Evolutionary conservation across 345 rosid genomes (phyloP).

Genomic region (Eucalyptus sp.): DNA sequence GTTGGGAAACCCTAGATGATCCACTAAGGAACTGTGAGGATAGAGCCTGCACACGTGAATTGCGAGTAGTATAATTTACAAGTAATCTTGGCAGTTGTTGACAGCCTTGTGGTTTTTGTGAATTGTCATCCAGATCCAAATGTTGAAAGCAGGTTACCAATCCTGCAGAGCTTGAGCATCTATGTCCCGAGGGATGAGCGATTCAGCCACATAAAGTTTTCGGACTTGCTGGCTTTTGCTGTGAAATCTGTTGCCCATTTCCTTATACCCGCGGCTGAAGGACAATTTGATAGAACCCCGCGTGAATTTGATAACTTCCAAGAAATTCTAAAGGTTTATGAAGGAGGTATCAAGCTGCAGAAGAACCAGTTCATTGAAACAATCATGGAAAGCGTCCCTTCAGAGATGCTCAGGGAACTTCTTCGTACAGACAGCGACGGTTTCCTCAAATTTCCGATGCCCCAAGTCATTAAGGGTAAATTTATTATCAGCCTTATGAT

Average conservation of each 20-base stretch:
- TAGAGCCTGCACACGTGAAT: neutral
- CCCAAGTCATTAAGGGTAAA: slow-evolving; percentile 65
- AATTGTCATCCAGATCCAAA: slow-evolving; percentile 25
- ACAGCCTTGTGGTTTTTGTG: neutral
- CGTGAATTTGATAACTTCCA: slow-evolving; percentile 45
- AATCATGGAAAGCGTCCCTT: slow-evolving; percentile 24
- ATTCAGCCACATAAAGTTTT: slow-evolving; percentile 59
- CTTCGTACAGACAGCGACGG: slow-evolving; percentile 37
- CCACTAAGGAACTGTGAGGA: neutral
- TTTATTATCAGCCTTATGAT: neutral
- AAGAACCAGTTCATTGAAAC: slow-evolving; percentile 18
- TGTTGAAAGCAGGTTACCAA: slow-evolving; percentile 43
- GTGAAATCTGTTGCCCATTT: slow-evolving; percentile 42
- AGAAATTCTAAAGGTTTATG: slow-evolving; percentile 45
- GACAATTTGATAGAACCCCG: slow-evolving; percentile 28
- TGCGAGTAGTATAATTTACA: neutral
- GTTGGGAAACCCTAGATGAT: neutral
- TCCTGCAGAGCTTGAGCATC: slow-evolving; percentile 23
- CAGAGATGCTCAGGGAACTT: slow-evolving; percentile 43
- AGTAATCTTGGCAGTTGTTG: neutral
- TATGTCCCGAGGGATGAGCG: slow-evolving; percentile 85
- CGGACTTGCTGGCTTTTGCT: slow-evolving; percentile 48
- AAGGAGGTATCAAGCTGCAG: slow-evolving; percentile 44
- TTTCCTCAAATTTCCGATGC: slow-evolving; percentile 45
- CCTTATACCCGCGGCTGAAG: slow-evolving; percentile 37